phyloP scores from a whole-genome alignment of 1,284 basidiomycete genomes.

The Microbotryum scabiosae region DNA sequence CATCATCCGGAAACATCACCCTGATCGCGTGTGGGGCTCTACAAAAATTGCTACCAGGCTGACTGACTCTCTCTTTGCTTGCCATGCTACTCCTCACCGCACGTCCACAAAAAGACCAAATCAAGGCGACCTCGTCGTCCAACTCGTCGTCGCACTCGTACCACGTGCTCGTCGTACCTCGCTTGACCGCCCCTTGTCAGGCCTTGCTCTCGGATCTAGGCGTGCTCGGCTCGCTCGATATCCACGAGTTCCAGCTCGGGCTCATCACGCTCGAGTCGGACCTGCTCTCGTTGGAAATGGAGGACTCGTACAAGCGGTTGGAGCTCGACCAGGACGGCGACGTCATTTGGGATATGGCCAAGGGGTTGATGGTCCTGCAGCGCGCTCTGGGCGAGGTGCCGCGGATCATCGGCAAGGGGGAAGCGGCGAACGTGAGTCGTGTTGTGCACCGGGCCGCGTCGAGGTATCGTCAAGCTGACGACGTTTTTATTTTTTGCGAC shows the following conservation, averaged over 20 bases:
- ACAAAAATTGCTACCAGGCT: not conserved
- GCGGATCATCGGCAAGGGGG: conserved; percentile 86
- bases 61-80: not conserved
- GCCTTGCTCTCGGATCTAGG: conserved; percentile 82
- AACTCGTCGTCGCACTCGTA: conserved; percentile 55
- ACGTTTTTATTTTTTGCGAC: not conserved
- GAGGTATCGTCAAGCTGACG: not conserved
- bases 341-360: conserved; percentile 74
- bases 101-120: conserved; percentile 57
- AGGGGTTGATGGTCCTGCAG: conserved; percentile 78
- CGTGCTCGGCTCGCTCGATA: conserved; percentile 76
- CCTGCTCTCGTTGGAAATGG: conserved; percentile 76
- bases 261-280: conserved; percentile 89
- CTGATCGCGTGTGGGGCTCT: not conserved
- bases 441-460: conserved; percentile 5
- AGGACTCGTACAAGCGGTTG: conserved; percentile 70
- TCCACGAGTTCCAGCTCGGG: conserved; percentile 80
- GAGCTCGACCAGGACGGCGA: conserved; percentile 94
- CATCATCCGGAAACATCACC: no score
- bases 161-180: conserved; percentile 81
- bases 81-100: conserved; percentile 1
- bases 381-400: conserved; percentile 83
- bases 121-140: conserved; percentile 43
- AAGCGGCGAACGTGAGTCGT: conserved; percentile 65
- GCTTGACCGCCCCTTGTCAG: conserved; percentile 73